phyloP scores from a whole-genome alignment of 345 rosid genomes.

The Syzygium aromaticum region DNA sequence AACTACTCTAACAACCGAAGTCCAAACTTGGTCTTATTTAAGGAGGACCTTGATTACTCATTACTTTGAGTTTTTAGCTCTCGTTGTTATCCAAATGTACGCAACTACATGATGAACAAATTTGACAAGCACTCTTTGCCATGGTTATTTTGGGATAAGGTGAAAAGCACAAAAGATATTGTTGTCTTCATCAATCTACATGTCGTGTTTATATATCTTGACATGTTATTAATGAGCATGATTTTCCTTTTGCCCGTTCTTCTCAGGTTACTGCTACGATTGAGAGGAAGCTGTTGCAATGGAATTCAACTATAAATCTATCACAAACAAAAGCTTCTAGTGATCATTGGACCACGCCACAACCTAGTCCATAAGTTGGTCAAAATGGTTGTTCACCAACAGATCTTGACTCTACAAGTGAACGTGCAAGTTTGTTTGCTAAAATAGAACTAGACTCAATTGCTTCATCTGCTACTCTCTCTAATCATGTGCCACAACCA shows the following conservation, averaged over 20 bases:
- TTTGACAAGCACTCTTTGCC: background rate
- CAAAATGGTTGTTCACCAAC: background rate
- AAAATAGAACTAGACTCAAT: background rate
- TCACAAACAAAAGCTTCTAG: background rate
- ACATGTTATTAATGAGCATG: background rate
- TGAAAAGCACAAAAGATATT: background rate
- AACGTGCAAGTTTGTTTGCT: background rate
- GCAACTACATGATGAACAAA: background rate
- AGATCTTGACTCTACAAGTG: background rate
- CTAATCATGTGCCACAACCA: background rate
- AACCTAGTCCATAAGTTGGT: background rate
- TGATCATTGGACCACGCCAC: background rate
- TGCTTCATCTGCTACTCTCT: background rate
- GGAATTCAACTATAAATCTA: background rate
- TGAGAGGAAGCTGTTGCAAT: background rate
- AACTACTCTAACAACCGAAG: accelerated
- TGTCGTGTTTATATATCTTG: too few species aligned
- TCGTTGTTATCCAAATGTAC: background rate
- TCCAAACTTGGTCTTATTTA: background rate
- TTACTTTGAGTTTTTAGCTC: background rate
- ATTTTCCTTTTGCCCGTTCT: background rate
- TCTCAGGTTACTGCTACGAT: background rate
- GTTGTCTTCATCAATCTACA: background rate
- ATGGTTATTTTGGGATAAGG: background rate
- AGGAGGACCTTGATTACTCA: background rate